Evolutionary conservation across 2,329 filamentous ascomycete genomes (phyloP).

Genomic region (Botrytis galanthina): DNA sequence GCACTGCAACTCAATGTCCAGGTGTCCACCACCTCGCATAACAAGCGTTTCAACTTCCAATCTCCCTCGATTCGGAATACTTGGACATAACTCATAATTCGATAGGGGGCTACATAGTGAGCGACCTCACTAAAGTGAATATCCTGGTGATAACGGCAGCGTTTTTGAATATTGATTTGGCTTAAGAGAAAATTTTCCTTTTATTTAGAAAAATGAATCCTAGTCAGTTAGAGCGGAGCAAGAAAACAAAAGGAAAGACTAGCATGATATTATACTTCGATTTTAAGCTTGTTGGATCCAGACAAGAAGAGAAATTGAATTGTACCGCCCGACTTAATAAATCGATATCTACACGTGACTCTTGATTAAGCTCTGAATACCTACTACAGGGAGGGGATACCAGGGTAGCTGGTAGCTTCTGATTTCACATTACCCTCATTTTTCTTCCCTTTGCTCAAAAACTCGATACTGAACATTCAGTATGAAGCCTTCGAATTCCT

Average conservation of each 20-base stretch:
- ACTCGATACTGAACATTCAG: neutral
- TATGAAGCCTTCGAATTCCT: conserved; percentile 6
- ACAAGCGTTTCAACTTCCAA: neutral
- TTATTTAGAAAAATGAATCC: neutral
- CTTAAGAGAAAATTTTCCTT: neutral
- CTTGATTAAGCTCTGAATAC: conserved; percentile 5
- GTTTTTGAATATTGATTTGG: neutral
- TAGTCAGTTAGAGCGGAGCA: neutral
- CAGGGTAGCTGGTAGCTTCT: conserved; percentile 14
- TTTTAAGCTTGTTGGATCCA: neutral
- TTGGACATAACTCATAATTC: neutral
- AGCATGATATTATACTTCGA: no score
- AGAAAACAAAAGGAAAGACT: neutral
- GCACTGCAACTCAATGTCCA: neutral
- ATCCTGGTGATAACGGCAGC: neutral
- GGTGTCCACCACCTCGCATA: neutral
- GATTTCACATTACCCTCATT: neutral
- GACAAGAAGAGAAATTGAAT: neutral
- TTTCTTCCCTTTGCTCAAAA: neutral
- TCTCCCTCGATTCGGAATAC: neutral
- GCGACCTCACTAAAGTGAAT: neutral
- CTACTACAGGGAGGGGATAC: neutral
- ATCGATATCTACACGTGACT: conserved; percentile 17
- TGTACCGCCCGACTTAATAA: neutral
- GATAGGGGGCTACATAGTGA: neutral